Base-by-base conservation (phyloP, 2,329 filamentous ascomycete species). In the Paecilomyces sp. region DNA sequence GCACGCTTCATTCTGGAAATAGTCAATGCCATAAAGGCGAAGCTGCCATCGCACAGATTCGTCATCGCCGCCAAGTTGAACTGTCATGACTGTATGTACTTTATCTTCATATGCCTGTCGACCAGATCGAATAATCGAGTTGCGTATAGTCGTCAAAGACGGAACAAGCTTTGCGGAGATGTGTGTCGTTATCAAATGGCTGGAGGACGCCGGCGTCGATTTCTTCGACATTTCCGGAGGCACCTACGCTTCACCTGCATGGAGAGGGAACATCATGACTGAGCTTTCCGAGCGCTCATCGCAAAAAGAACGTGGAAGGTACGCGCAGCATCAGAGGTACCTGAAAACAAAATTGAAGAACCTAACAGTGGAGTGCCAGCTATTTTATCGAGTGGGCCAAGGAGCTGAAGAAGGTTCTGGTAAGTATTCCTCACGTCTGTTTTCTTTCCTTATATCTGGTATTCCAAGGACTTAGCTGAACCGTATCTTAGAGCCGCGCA, bases 211-310 rank as follows among this genome's bases (percentile, higher is more conserved):
- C 6, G 65, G 65, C 11, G 63, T 66, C 1, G 65, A 66, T 30
- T 66, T 66, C 51, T 66, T 66, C 53, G 64, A 66, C 24, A 65
- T 66, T 3, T 66, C 65, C 3, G 65, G 65, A 3, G 65, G 65
- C 9, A 66, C 65, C 0, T 66, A 66, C 28, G 65, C 57, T 1
- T 65, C 65, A 0, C 65, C 65, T 6, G 65, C 65, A 22, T 65
- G 63, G 63, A 61, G 63, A 0, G 81, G 87, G 58, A 72, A 74
- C 0, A 77, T 86, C 53, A 89, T 92, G 1, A 81, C 81, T 1
- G 84, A 97, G 28, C 85, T 88, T 54, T 83, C 84, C 0, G 88
- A 87, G 89, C 89, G 63, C 28, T 56, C 62, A 5, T 64, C 62
- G 2, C 63, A 64, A 41, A 65, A 64, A 30, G 56, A 61, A 51